Base-by-base conservation (phyloP, 805 yeast species). In the Candida insectorum region DNA sequence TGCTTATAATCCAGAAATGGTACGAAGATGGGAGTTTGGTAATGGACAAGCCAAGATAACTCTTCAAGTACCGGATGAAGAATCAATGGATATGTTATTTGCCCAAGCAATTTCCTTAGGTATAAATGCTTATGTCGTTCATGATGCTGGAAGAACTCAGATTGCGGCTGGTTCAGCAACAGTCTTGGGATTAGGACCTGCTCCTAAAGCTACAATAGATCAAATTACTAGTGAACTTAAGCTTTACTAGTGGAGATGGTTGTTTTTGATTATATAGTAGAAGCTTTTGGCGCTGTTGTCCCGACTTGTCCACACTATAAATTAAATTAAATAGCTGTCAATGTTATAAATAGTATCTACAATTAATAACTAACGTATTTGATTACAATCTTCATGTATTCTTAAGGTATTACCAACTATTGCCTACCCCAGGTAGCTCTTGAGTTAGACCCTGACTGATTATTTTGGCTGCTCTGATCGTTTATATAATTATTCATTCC, bases 71-170 rank as follows among this genome's bases (percentile, higher is more conserved):
- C 75, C 79, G 3, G 69, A 74, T 46, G 66, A 77, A 46, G 88
- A 85, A 31, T 82, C 72, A 31, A 73, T 93, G 77, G 87, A 84
- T 48, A 59, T 78, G 28, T 60, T 93, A 18, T 85, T 77, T 57
- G 91, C 94, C 3, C 76, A 74, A 49, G 97, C 97, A 2, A 73
- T 85, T 23, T 77, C 87, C 3, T 50, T 85, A 35, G 89, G 89
- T 5, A 73, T 93, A 12, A 84, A 87, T 48, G 77, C 91, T 2
- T 75, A 79, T 43, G 74, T 86, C 5, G 87, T 93, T 24, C 94
- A 84, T 47, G 99, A 93, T 62, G 98, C 98, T 16, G 98, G 98
- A 3, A 74, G 97, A 48, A 91, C 98, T 1, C 97, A 93, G 56
- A 78, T 93, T 31, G 95, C 86, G n/a, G 84, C 96, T 5, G 97